These are phyloP conservation scores for Leccinum barrowsii DNA, from an alignment of 768 basidiomycete genomes.

Conservation along the genomic window DNA sequence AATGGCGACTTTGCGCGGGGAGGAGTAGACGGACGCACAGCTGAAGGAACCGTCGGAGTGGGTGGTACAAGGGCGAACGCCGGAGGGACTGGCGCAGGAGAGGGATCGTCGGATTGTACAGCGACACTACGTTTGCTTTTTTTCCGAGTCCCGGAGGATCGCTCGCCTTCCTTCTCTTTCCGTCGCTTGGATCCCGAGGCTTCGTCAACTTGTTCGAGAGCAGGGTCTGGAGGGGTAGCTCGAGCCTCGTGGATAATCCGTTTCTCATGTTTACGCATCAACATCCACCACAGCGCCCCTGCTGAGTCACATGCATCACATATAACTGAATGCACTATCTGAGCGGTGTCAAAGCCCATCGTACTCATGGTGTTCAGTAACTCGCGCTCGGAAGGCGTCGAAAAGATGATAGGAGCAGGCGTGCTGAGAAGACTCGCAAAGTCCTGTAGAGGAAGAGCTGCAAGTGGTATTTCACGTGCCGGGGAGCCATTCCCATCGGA, in stretches of 20 bases:
- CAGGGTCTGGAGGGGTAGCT: conserved; percentile 14
- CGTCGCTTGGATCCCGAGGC: conserved; percentile 27
- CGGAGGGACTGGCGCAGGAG: conserved; percentile 40
- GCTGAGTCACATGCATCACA: conserved; percentile 90
- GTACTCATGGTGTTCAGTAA: conserved; percentile 69
- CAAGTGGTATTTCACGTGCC: conserved; percentile 41
- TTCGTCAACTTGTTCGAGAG: conserved; percentile 16
- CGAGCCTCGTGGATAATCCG: conserved; percentile 41
- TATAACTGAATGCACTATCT: conserved; percentile 91
- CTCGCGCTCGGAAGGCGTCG: conserved; percentile 75
- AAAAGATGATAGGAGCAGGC: conserved; percentile 81
- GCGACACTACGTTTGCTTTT: conserved; percentile 28
- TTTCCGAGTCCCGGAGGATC: conserved; percentile 20
- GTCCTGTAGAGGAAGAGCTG: conserved; percentile 45
- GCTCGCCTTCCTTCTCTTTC: conserved; percentile 28
- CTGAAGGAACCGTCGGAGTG: conserved; percentile 56
- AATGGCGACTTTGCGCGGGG: conserved; percentile 49
- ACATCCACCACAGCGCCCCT: conserved; percentile 95
- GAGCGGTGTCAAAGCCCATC: conserved; percentile 89
- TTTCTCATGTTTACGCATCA: conserved; percentile 76
- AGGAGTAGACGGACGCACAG: conserved; percentile 45
- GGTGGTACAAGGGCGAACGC: conserved; percentile 74
- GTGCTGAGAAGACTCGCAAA: conserved; percentile 61
- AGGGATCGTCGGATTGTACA: conserved; percentile 45
- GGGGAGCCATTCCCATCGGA: conserved; percentile 59